These are phyloP conservation scores for Neopestalotiopsis sp. DNA, from an alignment of 2,329 filamentous ascomycete genomes.

Conservation along the genomic window DNA sequence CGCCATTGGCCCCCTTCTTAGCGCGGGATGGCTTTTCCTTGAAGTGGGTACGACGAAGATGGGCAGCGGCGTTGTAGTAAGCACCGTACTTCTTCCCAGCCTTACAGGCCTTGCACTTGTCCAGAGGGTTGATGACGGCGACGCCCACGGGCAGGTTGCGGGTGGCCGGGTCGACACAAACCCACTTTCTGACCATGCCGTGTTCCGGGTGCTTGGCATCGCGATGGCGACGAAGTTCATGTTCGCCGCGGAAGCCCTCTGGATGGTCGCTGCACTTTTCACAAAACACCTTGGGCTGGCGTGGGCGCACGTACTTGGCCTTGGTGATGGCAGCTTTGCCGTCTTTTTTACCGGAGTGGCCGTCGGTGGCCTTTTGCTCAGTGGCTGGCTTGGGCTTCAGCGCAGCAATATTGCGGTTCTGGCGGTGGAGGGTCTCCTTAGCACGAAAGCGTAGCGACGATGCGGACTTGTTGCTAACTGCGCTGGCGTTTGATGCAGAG, in stretches of 20 bases:
- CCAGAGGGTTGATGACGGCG: conserved; percentile 67
- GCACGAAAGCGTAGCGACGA: conserved; percentile 51
- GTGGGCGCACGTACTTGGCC: conserved; percentile 62
- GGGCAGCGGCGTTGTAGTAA: conserved; percentile 94
- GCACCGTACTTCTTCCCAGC: conserved; percentile 81
- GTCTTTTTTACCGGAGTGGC: conserved; percentile 39
- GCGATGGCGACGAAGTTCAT: conserved; percentile 75
- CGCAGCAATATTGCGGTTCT: conserved; percentile 43
- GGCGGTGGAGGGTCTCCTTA: conserved; percentile 53
- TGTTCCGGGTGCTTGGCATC: conserved; percentile 64
- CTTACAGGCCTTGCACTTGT: conserved; percentile 83
- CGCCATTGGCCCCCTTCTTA: conserved; percentile 42
- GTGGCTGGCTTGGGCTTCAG: conserved; percentile 52
- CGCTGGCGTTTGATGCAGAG: conserved; percentile 50
- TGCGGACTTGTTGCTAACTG: conserved; percentile 48
- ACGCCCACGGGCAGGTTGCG: conserved; percentile 46
- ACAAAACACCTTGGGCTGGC: conserved; percentile 75
- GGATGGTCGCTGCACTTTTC: conserved; percentile 72
- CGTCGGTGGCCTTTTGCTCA: conserved; percentile 32
- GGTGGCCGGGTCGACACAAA: conserved; percentile 59
- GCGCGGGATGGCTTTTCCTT: conserved; percentile 62
- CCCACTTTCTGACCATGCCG: conserved; percentile 56
- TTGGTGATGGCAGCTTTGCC: conserved; percentile 49
- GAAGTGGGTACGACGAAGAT: conserved; percentile 88
- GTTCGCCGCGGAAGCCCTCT: conserved; percentile 83